These are phyloP conservation scores for Pichia sp. DNA, from an alignment of 1,139 yeast genomes.

Conservation along the genomic window DNA sequence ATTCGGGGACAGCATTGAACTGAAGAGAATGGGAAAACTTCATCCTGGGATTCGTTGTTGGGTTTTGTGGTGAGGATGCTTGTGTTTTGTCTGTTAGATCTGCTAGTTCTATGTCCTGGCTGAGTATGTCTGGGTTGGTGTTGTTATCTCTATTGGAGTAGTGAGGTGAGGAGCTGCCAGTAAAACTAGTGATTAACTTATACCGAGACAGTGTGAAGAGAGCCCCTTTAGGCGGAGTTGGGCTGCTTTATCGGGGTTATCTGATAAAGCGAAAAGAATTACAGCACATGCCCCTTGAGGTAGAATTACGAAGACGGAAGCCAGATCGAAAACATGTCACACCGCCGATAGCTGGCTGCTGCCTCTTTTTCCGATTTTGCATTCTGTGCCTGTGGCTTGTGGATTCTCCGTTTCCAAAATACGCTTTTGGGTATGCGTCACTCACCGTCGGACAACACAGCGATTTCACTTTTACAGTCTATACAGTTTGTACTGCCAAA, in stretches of 20 bases:
- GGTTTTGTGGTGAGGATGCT: neutral
- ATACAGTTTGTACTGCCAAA: too few relatives aligned
- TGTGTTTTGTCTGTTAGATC: neutral
- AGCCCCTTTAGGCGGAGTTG: neutral
- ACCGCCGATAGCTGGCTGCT: neutral
- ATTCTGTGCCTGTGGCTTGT: neutral
- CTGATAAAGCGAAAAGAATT: too few relatives aligned
- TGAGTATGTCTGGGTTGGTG: neutral
- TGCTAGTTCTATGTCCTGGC: conserved; percentile 9
- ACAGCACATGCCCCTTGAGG: neutral
- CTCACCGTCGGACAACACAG: too few relatives aligned
- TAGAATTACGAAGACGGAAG: neutral
- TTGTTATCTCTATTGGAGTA: neutral
- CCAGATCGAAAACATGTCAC: neutral
- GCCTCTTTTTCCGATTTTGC: neutral
- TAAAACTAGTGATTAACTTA: neutral
- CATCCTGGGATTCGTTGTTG: conserved; percentile 37
- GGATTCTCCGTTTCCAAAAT: neutral
- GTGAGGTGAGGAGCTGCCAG: neutral
- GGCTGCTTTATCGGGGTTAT: too few relatives aligned
- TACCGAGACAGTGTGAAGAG: neutral
- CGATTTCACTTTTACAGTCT: too few relatives aligned
- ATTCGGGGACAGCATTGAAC: conserved; percentile 78
- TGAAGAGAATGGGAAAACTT: conserved; percentile 72
- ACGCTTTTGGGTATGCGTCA: too few relatives aligned